Base-by-base conservation (phyloP, 2,329 filamentous ascomycete genomes). In the Teratosphaeria epicoccoides region DNA sequence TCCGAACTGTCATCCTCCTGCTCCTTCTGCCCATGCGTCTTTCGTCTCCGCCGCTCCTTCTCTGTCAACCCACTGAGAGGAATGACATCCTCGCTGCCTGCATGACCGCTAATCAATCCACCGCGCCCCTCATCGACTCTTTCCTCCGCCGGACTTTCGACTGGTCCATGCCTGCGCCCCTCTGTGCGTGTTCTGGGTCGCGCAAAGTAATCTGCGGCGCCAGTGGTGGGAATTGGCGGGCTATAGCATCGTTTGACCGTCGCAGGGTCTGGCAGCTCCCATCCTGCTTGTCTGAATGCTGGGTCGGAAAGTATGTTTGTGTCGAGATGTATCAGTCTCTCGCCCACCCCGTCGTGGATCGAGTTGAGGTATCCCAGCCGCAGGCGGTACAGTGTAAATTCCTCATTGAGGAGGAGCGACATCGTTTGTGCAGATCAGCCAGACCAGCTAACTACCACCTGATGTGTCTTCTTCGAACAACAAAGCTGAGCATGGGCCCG, bases 1-100 rank as follows among this genome's bases (percentile, higher is more conserved):
- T 91, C 87, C 63, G 86, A 90, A 68, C 87, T 93, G 63, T 91
- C 87, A 52, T 89, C 86, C 62, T 93, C 87, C 59, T 89, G 85
- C 72, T 88, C 80, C 67, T 87, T 84, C 68, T 57, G 49, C 28
- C 54, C 52, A 20, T 52, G 49, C 48, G 40, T 48, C 55, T 84
- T 78, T 49, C 80, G 69, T 43, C 85, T 78, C 57, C 84, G 78
- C 66, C 85, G 83, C 55, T 63, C 61, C 25, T 63, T 64, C 46
- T 60, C 59, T 33, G 52, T 58, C 48, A 66, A 77, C 33, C 70
- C 61, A 28, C 79, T 80, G 1, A 83, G 83, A 0, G 83, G 85
- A 47, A 86, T 74, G 0, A 83, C 87, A 60, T 88, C 81, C 56
- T 77, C 83, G 49, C 71, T 75, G 6, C 77, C 80, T 1, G 79